Base-by-base conservation (phyloP, 2,329 filamentous ascomycete genomes). In the Berkeleyomyces rouxiae region DNA sequence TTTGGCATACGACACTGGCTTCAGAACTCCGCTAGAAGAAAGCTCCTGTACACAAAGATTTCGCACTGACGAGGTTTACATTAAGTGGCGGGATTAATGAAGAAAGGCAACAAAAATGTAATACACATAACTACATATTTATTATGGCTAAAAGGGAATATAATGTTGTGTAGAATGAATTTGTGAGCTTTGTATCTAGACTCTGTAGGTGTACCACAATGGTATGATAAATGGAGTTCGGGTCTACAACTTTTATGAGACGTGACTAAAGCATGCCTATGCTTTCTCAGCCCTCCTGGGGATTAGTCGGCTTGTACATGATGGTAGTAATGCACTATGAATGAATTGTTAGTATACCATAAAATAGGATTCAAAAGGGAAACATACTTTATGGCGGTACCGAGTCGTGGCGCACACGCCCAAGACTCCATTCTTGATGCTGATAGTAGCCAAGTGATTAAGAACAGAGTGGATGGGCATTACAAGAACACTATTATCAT, bases 401-500 rank as follows among this genome's bases (percentile, higher is more conserved):
- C 93, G 82, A n/a, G 93, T 99, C 4, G 93, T 99, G 11, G 90
- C 92, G 70, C 91, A 96, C 4, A 95, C 95, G 42, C 93, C 93
- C 67, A 99, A 79, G 36, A 97, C 88, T 66, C 92, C 91, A 68
- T 96, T 90, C 77, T 96, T 96, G 74, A 99, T 99, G 73, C 91
- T 96, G 74, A 92, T 97, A 2, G 93, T 99, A 58, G 92, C 92
- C 68, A 99, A 77, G 73, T 99, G 93, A 68, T 99, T 99, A 66
- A 99, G 77, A 40, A 97, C 90, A 0, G 93, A 96, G 70, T 99
- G 92, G 70, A 97, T 99, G 11, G 93, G 93, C 81, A 96, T 92
- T 68, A 90, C 93, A 66, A 99, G 77, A 65, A 99, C 93, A 74
- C 91, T 96, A 73, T 92, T 96, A 74, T 99, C 93, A 72, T 99